Evolutionary conservation across 176 grass and related monocot genomes (phyloP), one percentile per base, ranked within the genome.

Genomic region (Paspalum notatum): DNA sequence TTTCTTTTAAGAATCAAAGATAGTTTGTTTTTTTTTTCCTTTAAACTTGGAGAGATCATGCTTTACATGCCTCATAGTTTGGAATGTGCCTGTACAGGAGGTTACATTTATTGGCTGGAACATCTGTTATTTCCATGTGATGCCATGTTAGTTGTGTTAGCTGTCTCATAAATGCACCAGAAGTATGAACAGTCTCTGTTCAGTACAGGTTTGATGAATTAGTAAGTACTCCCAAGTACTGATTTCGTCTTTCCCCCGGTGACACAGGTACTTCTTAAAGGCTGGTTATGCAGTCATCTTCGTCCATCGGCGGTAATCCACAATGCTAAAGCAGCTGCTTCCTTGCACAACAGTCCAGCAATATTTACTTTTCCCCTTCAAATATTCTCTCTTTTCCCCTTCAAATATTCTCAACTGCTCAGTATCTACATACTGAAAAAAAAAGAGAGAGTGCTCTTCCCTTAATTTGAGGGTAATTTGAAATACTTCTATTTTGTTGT

Each of bases 211-310:
- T 86, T 61, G 45, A 49, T 20, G 12, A 52, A 76, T 38, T 38
- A 16, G 10, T 21, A 21, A 38, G 46, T 64, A 21, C 12, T 21
- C 40, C 11, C 18, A 42, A 58, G 24, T 59, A n/a, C 25, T 78
- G 7, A 62, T 64, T 12, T 80, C 12, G 1, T 17, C 82, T 78
- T 47, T 49, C 4, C 39, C 52, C 43, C 12, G 14, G 49, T 32
- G 70, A 76, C 81, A n/a, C 24, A 97, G 94, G 84, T 90, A 93
- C 84, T 93, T 97, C 71, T 47, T 97, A 50, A 93, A 93, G 84
- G 89, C 89, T 62, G 91, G 91, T 83, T 97, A 97, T 82, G 91
- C 94, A 9, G 91, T 97, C 58, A 91, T 97, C 37, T 97, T 97
- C 57, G 7, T 91, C 21, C 82, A 97, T 82, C 80, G 94, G 49